Conservation (phyloP, 495 filamentous ascomycete species). For the Lindgomyces ingoldianus region DNA sequence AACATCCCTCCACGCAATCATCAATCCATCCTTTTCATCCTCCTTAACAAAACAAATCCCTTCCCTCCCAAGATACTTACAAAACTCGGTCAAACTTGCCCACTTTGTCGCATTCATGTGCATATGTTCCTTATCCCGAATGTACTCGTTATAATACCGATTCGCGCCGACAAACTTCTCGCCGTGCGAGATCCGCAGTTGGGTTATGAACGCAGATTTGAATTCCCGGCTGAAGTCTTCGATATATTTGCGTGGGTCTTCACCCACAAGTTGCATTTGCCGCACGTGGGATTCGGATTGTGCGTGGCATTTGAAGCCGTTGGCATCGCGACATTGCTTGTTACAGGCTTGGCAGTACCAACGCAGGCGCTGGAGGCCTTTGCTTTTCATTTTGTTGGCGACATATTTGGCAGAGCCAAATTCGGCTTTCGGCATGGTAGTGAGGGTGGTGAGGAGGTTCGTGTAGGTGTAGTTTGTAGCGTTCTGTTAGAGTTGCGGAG, state of each 20-base stretch:
- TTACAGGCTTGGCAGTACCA: conserved; percentile 82
- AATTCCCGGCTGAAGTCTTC: conserved; percentile 77
- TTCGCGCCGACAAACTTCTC: conserved; percentile 85
- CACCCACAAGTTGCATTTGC: conserved; percentile 80
- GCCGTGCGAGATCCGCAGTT: conserved; percentile 76
- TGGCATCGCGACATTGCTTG: conserved; percentile 64
- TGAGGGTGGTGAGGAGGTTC: background rate
- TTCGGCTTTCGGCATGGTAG: conserved; percentile 90
- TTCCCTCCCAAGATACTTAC: conserved; percentile 77
- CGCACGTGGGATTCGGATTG: conserved; percentile 81
- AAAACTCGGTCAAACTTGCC: conserved; percentile 83
- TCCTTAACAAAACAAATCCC: conserved; percentile 86
- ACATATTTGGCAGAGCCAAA: conserved; percentile 83
- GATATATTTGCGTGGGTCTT: conserved; percentile 78
- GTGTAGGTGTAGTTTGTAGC: background rate
- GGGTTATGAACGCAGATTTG: conserved; percentile 71
- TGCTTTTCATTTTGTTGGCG: conserved; percentile 84
- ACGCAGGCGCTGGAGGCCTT: conserved; percentile 79
- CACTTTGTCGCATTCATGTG: conserved; percentile 94
- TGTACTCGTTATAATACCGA: conserved; percentile 90
- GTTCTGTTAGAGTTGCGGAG: background rate
- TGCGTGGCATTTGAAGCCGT: conserved; percentile 77
- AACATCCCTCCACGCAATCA: conserved; percentile 89
- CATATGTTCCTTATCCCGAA: conserved; percentile 76
- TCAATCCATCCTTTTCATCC: conserved; percentile 76